These are phyloP conservation scores for Begonia fuchsioides DNA, from an alignment of 306 rosid species.

Conservation along the genomic window DNA sequence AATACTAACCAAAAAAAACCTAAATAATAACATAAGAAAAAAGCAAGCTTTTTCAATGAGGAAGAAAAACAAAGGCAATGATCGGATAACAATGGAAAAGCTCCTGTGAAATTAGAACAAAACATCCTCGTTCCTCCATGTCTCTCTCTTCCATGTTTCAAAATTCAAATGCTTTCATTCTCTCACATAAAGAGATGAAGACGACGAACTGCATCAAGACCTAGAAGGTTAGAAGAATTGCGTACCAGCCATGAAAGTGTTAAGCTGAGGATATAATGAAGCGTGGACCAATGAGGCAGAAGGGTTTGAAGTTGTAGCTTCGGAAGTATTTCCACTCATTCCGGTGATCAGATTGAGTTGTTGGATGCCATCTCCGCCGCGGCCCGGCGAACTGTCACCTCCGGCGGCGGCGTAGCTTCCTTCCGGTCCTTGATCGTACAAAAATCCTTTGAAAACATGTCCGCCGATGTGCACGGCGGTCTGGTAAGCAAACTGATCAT, in stretches of 20 bases:
- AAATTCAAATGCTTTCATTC: too few species aligned
- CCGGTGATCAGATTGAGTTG: constrained; percentile 33
- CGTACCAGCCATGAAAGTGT: constrained; percentile 93
- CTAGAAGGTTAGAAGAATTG: constrained; percentile 83
- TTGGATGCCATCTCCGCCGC: constrained; percentile 31
- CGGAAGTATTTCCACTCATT: background rate
- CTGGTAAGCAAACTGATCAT: constrained; percentile 82
- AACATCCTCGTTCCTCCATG: too few species aligned
- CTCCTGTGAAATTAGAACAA: too few species aligned
- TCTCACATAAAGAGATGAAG: too few species aligned
- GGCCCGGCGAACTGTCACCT: constrained; percentile 47
- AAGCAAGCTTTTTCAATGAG: background rate
- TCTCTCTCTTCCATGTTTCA: too few species aligned
- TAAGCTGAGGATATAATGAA: constrained; percentile 62
- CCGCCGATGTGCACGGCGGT: constrained; percentile 92
- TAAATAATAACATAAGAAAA: background rate
- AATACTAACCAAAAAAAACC: background rate
- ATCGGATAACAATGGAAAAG: too few species aligned
- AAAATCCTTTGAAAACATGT: constrained; percentile 82
- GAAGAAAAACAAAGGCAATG: background rate
- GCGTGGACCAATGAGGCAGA: constrained; percentile 40
- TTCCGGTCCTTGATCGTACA: constrained; percentile 75
- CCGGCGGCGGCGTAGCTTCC: constrained; percentile 23
- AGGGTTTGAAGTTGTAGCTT: constrained; percentile 10
- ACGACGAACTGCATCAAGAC: constrained; percentile 19